Percentiles rank a stretch among this genome's conserved stretches.
Evolutionary conservation across 192 early-diverging fungal genomes (phyloP).

Genomic region (Allomyces macrogynus): DNA sequence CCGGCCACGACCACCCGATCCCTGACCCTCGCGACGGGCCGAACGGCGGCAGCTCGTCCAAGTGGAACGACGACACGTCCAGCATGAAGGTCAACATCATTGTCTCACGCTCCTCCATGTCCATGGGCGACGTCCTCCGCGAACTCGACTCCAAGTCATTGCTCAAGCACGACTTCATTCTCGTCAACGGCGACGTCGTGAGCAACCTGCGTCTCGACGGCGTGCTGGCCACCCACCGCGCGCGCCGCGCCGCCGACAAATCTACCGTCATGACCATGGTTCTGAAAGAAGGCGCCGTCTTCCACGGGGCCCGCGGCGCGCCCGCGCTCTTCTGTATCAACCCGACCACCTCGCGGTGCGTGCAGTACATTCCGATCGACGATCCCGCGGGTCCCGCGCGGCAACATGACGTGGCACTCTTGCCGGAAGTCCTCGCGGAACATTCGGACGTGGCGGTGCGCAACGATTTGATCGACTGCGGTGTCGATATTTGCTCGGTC

Average conservation of each 20-base stretch:
- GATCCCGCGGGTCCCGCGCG: constrained; percentile 17
- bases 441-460: constrained; percentile 52
- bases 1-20: too few relatives aligned
- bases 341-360: constrained; percentile 46
- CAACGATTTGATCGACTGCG: constrained; percentile 85
- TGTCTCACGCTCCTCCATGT: constrained; percentile 45
- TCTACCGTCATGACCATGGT: constrained; percentile 90
- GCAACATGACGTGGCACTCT: constrained; percentile 28
- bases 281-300: constrained; percentile 43
- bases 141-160: constrained; percentile 65
- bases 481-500: constrained; percentile 78
- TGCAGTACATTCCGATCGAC: constrained; percentile 52
- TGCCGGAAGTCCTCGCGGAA: constrained; percentile 38
- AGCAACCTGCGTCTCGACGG: constrained; percentile 65
- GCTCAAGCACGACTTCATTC: constrained; percentile 73
- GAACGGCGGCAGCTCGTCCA: constrained; percentile 14
- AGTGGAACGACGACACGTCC: constrained; percentile 45
- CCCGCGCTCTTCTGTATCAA: constrained; percentile 64
- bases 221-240: constrained; percentile 59
- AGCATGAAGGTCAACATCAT: constrained; percentile 51
- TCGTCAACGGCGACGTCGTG: constrained; percentile 74
- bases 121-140: constrained; percentile 80
- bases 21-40: too few relatives aligned
- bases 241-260: constrained; percentile 47
- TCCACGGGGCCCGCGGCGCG: constrained; percentile 19